phyloP scores from a whole-genome alignment of 495 filamentous ascomycete species.

The Copromyces sp. region DNA sequence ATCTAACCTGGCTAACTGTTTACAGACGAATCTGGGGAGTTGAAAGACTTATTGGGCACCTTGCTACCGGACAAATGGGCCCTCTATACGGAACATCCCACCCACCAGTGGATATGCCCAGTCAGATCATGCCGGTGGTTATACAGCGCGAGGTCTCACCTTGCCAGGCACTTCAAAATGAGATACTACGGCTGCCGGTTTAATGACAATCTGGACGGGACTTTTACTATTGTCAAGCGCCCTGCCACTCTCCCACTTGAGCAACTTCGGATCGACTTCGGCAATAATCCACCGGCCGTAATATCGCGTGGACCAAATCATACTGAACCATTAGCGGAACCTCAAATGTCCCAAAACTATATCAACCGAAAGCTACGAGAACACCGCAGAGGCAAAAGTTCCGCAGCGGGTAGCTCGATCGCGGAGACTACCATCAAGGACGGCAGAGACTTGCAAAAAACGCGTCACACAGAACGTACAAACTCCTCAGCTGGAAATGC shows the following conservation, averaged over 20 bases:
- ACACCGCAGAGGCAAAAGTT: not conserved
- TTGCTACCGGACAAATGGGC: conserved; percentile 10
- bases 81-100: not conserved
- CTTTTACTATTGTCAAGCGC: conserved; percentile 3
- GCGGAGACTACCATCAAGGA: not conserved
- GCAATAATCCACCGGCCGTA: not conserved
- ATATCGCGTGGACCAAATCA: not conserved
- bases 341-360: not conserved
- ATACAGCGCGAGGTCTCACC: not conserved
- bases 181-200: conserved; percentile 2
- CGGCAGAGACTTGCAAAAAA: not conserved
- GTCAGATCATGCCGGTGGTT: conserved; percentile 10
- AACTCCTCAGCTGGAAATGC: not conserved
- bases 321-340: not conserved
- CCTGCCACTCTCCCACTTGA: not conserved
- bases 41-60: not conserved
- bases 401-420: not conserved
- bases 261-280: not conserved
- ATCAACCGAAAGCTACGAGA: not conserved
- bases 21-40: not conserved
- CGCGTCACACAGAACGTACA: not conserved
- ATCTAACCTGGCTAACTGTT: not conserved
- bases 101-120: conserved; percentile 17
- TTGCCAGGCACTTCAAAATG: conserved; percentile 15
- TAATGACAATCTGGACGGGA: conserved; percentile 17